A percentile compares a stretch with the other conserved stretches of the same genome.
Evolutionary conservation across 192 early-diverging fungal species (phyloP).

Genomic region (Kickxella alabastrina): DNA sequence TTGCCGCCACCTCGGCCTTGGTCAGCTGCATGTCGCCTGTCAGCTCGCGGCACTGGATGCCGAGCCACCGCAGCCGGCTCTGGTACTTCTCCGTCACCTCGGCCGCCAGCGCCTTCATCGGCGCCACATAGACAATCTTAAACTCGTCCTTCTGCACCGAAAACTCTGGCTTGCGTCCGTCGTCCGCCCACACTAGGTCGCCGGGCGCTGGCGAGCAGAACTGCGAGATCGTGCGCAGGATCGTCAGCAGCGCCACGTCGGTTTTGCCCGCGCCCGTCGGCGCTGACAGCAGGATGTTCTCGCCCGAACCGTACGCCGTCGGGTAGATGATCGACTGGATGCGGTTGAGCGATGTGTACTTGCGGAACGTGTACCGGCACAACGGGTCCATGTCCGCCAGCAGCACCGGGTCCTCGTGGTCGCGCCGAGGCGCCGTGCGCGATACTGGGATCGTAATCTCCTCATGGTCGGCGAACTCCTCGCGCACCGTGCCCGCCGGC

Average conservation of each 20-base stretch:
- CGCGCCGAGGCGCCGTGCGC: constrained; percentile 59
- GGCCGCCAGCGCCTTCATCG: constrained; percentile 96
- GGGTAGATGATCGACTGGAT: constrained; percentile 96
- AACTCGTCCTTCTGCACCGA: constrained; percentile 80
- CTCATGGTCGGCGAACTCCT: constrained; percentile 80
- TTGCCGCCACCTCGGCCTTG: constrained; percentile 85
- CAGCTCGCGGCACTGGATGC: constrained; percentile 84
- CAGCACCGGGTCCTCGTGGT: constrained; percentile 60
- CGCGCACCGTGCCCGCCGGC: constrained; percentile 69
- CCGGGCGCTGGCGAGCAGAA: constrained; percentile 61
- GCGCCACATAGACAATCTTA: constrained; percentile 98
- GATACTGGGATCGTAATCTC: constrained; percentile 87
- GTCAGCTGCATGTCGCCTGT: constrained; percentile 99
- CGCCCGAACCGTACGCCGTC: constrained; percentile 89
- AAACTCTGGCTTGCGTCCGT: constrained; percentile 47
- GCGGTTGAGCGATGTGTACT: constrained; percentile 85
- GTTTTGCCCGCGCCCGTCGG: constrained; percentile 99
- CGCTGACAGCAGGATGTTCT: constrained; percentile 97
- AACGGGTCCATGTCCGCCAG: constrained; percentile 73
- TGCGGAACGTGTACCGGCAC: constrained; percentile 75
- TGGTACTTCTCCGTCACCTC: constrained; percentile 94
- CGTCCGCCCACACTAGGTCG: constrained; percentile 17
- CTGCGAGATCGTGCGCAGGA: constrained; percentile 76
- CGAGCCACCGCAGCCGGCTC: constrained; percentile 74
- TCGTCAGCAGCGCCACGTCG: constrained; percentile 92